Evolutionary conservation across 768 basidiomycete genomes (phyloP).

Genomic region (Trichaptum fuscoviolaceum): DNA sequence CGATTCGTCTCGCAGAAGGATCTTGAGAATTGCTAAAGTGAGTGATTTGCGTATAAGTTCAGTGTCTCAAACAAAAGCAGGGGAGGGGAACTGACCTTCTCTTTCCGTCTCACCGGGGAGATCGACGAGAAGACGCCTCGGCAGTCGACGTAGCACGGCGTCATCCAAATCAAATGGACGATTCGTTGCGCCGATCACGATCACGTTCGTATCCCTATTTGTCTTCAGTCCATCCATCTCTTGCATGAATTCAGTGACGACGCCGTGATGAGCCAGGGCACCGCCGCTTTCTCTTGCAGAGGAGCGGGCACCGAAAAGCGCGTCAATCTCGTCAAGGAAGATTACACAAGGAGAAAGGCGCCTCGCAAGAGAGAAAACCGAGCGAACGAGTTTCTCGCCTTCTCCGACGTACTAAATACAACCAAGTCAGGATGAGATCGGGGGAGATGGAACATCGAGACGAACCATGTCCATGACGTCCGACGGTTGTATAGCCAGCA

Average conservation of each 20-base stretch:
- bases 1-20: constrained; percentile 77
- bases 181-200: constrained; percentile 94
- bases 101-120: constrained; percentile 83
- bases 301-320: constrained; percentile 82
- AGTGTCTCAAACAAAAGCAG: constrained; percentile 3
- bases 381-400: constrained; percentile 85
- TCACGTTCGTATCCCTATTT: constrained; percentile 71
- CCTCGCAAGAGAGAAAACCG: constrained; percentile 84
- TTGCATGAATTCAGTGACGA: constrained; percentile 92
- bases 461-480: constrained; percentile 95
- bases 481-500: constrained; percentile 86
- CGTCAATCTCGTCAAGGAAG: constrained; percentile 93
- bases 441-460: constrained; percentile 11
- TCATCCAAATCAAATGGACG: constrained; percentile 88
- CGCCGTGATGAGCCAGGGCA: constrained; percentile 77
- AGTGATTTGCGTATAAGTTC: constrained; percentile 8
- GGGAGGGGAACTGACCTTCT: constrained; percentile 48
- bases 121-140: constrained; percentile 82
- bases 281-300: constrained; percentile 74
- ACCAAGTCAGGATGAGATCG: constrained; percentile 7
- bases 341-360: constrained; percentile 86
- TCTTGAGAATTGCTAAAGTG: constrained; percentile 73
- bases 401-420: constrained; percentile 72
- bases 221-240: constrained; percentile 94
- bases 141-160: constrained; percentile 84